phyloP scores from a whole-genome alignment of 805 yeast genomes.

The Candida silvatica region DNA sequence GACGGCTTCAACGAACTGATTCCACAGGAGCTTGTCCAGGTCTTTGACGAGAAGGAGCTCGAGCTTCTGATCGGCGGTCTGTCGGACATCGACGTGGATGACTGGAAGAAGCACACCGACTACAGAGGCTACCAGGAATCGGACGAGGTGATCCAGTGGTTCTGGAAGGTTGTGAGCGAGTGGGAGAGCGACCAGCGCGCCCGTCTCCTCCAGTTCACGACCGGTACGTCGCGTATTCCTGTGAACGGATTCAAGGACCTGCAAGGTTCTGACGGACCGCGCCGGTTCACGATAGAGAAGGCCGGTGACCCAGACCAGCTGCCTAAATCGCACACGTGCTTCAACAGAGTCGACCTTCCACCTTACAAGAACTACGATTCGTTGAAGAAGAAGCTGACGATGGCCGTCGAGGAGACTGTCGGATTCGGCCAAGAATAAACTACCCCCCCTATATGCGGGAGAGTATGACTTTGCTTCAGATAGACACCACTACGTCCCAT shows the following conservation, averaged over 20 bases:
- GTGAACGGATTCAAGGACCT: constrained; percentile 98
- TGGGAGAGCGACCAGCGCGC: constrained; percentile 98
- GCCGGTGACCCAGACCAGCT: constrained; percentile 91
- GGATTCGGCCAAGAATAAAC: constrained; percentile 94
- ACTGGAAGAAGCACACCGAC: constrained; percentile 98
- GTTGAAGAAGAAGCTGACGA: constrained; percentile 79
- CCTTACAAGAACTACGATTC: constrained; percentile 81
- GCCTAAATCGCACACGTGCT: constrained; percentile 98
- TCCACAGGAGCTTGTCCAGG: constrained; percentile 94
- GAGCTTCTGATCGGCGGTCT: constrained; percentile 97
- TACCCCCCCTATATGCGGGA: no score
- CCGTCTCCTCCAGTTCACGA: constrained; percentile 89
- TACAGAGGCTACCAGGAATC: constrained; percentile 96
- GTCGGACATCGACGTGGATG: constrained; percentile 95
- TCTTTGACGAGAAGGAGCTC: constrained; percentile 94
- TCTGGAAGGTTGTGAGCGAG: constrained; percentile 87
- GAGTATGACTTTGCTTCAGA: no score
- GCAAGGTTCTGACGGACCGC: constrained; percentile 98
- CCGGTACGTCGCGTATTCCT: constrained; percentile 98
- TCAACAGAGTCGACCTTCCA: constrained; percentile 97
- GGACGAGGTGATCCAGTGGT: constrained; percentile 97
- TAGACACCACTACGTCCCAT: no score
- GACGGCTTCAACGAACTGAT: constrained; percentile 96
- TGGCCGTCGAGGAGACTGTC: constrained; percentile 98
- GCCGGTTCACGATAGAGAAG: constrained; percentile 96